Evolutionary conservation across 306 rosid genomes (phyloP), one percentile per base, ranked within the genome.

Genomic region (Cyclanthera cordifolia): DNA sequence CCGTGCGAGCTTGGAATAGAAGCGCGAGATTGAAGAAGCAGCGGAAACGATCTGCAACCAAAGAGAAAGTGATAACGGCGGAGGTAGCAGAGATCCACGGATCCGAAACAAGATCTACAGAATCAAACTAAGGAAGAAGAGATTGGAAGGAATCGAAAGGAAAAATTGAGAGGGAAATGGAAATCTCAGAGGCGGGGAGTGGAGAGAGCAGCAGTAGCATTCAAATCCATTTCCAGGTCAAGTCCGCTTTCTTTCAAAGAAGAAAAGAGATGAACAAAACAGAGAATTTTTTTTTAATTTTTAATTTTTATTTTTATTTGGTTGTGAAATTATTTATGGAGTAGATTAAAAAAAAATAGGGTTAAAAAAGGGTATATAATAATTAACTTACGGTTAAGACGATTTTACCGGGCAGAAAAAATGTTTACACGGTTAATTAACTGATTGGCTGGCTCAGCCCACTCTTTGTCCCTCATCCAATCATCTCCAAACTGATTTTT

Each of bases 221-320:
- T 59, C 57, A 72, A 57, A 57, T 72, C 75, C 75, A 58, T 46
- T 72, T 72, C 69, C 75, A 59, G 75, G 70, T 57, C 59, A 69
- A 58, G 74, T 52, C 75, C 72, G 49, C 70, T 53, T 65, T 28
- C 61, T 47, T 41, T 46, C 43, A 49, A 13, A 50, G 27, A 4
- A 53, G 27, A 54, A 27, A 57, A 32, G 25, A 21, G 32, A 37
- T 50, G 65, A 43, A 66, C 43, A 66, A 46, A 23, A 46, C 70
- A 23, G 8, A 66, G 37, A 66, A 66, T 66, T 66, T 25, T 5
- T 2, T 48, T 48, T 47, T 48, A 1, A 1, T 48, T 48, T 1
- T 24, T 24, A 13, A 8, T 27, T 27, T 15, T 7, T 28, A n/a
- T 28, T 1, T 15, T 57, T 57, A 10, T 57, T 57, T 30, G 25